Evolutionary conservation across 2,329 filamentous ascomycete species (phyloP), one percentile per base, ranked within the genome.

Genomic region (Phialophora macrospora): DNA sequence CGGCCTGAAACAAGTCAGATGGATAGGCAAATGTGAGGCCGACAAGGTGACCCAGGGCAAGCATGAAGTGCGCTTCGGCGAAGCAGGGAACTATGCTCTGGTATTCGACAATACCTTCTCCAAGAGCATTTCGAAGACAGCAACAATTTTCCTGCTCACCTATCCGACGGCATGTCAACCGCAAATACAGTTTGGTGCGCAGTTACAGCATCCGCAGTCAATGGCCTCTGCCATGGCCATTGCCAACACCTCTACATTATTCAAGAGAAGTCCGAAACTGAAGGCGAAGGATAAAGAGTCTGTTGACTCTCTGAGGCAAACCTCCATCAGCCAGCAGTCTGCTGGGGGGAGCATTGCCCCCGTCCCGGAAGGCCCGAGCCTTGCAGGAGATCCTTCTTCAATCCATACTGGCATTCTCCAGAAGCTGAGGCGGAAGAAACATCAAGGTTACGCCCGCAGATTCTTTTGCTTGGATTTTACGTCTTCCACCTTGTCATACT

Each of bases 101-200:
- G 92, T 98, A 34, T 97, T 99, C 75, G 95, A 99, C 85, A 99
- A 99, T 75, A 99, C 95, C 30, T 99, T 99, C 77, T 97, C 93
- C 66, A 98, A 97, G 80, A 91, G 90, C 77, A 89, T 91, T 49
- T 95, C 93, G 60, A 99, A 99, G 80, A 97, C 90, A 32, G 93
- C 93, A 22, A 98, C 94, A 7, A 92, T 99, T 74, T 93, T 97
- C 41, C 87, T 99, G 60, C 85, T 98, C 76, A 98, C 93, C 46
- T 97, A 98, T 74, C 93, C 94, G 9, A 93, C 92, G 41, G 90
- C 89, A 71, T 85, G 76, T 55, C 78, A 78, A 28, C 76, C 79
- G 11, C 78, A 80, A 49, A 77, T 78, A 4, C 78, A 80, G 24
- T 77, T 77, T 5, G 76, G 75, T 4, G 76, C 77, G 77, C 84